Evolutionary conservation across 2,329 filamentous ascomycete genomes (phyloP), one percentile per base, ranked within the genome.

Genomic region (Dendrostoma leiphaemia): DNA sequence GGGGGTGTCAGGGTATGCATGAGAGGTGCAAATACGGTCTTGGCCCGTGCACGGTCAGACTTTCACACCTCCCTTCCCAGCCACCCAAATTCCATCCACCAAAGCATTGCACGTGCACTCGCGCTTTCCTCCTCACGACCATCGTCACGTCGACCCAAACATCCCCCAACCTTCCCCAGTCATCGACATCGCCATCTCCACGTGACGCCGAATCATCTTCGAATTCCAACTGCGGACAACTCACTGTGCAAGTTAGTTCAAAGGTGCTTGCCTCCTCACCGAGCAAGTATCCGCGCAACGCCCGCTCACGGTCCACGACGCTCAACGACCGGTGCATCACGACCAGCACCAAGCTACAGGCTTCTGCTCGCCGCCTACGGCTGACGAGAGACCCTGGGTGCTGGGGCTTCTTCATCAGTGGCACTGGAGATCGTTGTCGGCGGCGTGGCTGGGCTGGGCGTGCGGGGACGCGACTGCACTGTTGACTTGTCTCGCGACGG

Each of bases 341-440:
- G 38, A 37, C 46, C 47, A 50, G 51, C 51, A 34, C 51, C 52
- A 38, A n/a, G 8, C 37, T 37, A 51, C 47, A 54, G 52, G 52
- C 52, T 41, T 51, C 52, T 54, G 46, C 52, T 32, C 52, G 40
- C 10, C 31, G 52, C 28, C 52, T 28, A 46, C 52, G 52, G 47
- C 48, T 40, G 47, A 32, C 52, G 52, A 46, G 50, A 54, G 52
- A 51, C 52, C 52, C 52, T 54, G 52, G 52, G 52, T 32, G 52
- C 52, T 40, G 40, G 52, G 41, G 19, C 50, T 5, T 32, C 31
- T 37, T 51, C 35, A 21, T 4, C 15, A 35, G 52, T 49, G 49
- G 35, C 31, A 51, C 52, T 54, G 52, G 52, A 54, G 38, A n/a
- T 54, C 47, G 52, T 28, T 31, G 15, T n/a, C 24, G 28, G 37